phyloP scores from a whole-genome alignment of 148 eudicot species.

The Camellia granthamiana region DNA sequence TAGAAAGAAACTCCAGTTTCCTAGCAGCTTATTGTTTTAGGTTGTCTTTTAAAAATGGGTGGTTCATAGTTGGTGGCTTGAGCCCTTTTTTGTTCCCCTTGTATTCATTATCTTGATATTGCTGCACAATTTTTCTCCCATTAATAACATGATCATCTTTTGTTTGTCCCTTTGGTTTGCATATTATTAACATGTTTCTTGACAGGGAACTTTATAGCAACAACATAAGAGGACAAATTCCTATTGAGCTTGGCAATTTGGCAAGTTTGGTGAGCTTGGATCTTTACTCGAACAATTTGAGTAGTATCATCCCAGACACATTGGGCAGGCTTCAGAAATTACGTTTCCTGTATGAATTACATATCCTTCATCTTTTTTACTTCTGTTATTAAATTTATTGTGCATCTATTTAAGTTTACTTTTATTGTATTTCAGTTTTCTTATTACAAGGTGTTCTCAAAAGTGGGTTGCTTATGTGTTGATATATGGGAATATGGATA shows the following conservation, averaged over 20 bases:
- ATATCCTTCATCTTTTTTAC: conserved; percentile 9
- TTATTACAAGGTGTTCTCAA: too few relatives aligned
- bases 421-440: too few relatives aligned
- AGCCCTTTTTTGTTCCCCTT: neutral
- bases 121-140: neutral
- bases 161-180: conserved; percentile 1
- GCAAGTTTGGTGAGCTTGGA: conserved; percentile 82
- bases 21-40: neutral
- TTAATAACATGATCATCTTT: neutral
- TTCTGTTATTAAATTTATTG: neutral
- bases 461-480: too few relatives aligned
- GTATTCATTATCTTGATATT: neutral
- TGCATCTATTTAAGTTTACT: neutral
- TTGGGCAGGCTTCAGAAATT: conserved; percentile 65
- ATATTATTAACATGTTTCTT: conserved; percentile 8
- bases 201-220: conserved; percentile 86
- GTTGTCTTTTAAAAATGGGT: neutral
- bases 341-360: conserved; percentile 67
- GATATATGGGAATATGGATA: too few relatives aligned
- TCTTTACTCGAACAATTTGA: conserved; percentile 66
- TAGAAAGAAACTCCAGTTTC: neutral
- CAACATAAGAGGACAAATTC: conserved; percentile 69
- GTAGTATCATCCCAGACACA: conserved; percentile 66
- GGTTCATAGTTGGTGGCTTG: neutral
- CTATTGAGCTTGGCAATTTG: conserved; percentile 72